Conservation (phyloP, 129 eudicot species). For the Deinandra increscens region DNA sequence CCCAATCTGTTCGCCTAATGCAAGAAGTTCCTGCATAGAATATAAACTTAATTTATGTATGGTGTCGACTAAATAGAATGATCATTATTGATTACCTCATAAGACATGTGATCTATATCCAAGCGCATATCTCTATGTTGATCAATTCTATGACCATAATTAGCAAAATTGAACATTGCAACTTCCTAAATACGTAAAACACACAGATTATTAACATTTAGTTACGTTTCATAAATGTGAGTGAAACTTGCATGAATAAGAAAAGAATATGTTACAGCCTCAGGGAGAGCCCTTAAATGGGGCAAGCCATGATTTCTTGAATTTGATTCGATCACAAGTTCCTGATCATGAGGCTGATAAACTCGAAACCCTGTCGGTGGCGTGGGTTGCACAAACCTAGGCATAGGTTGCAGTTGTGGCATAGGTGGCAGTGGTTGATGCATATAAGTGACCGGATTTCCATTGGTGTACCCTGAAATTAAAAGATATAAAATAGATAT, state of each 20-base stretch:
- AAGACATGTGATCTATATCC: constrained; percentile 96
- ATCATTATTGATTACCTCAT: constrained; percentile 61
- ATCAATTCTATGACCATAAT: constrained; percentile 58
- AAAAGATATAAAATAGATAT: background rate
- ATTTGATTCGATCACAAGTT: constrained; percentile 42
- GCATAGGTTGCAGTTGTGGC: constrained; percentile 47
- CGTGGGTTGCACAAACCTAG: constrained; percentile 50
- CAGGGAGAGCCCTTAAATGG: constrained; percentile 74
- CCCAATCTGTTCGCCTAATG: constrained; percentile 90
- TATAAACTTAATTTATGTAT: background rate
- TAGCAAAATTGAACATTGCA: constrained; percentile 60
- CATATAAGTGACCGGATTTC: constrained; percentile 47
- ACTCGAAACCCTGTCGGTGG: constrained; percentile 57
- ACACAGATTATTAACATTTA: background rate
- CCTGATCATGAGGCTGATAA: constrained; percentile 60
- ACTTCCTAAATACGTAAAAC: constrained; percentile 44
- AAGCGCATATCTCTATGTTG: constrained; percentile 93
- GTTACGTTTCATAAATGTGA: background rate
- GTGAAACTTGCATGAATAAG: background rate
- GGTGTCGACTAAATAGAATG: constrained; percentile 3
- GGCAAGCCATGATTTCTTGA: constrained; percentile 61
- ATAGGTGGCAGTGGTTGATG: constrained; percentile 48
- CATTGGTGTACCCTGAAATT: constrained; percentile 41
- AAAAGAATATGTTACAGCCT: constrained; percentile 55
- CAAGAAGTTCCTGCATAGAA: constrained; percentile 80